Evolutionary conservation across 2,329 filamentous ascomycete species (phyloP).

Genomic region (Alternaria triticimaculans): DNA sequence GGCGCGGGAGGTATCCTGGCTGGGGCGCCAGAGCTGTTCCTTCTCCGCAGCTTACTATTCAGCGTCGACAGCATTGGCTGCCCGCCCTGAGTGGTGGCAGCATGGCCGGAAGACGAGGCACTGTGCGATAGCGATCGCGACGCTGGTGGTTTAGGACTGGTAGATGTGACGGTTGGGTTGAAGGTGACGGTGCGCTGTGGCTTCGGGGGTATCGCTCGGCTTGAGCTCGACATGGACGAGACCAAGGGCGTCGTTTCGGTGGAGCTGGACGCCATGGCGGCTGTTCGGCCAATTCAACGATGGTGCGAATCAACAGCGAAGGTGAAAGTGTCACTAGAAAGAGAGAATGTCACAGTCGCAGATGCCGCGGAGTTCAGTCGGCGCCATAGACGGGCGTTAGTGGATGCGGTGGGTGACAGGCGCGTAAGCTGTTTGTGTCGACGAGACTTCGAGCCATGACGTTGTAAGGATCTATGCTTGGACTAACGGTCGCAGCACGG

Average conservation of each 20-base stretch:
- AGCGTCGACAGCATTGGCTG: constrained; percentile 69
- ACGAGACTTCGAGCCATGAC: constrained; percentile 25
- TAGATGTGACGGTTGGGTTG: constrained; percentile 65
- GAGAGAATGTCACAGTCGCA: constrained; percentile 6
- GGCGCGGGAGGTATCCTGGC: constrained; percentile 52
- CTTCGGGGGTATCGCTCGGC: constrained; percentile 37
- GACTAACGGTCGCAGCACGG: constrained; percentile 11
- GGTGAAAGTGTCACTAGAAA: background rate
- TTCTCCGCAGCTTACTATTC: constrained; percentile 84
- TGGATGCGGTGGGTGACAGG: constrained; percentile 15
- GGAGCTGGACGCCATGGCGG: constrained; percentile 44
- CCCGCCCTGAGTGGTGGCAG: constrained; percentile 47
- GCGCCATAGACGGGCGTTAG: constrained; percentile 21
- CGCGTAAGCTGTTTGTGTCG: constrained; percentile 13
- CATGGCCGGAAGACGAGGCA: constrained; percentile 35
- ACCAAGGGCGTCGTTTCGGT: constrained; percentile 49
- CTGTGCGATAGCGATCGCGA: constrained; percentile 41
- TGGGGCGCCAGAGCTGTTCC: constrained; percentile 79
- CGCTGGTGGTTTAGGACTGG: constrained; percentile 47
- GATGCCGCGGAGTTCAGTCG: constrained; percentile 7
- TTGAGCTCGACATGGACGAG: constrained; percentile 42
- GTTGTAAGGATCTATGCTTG: constrained; percentile 16
- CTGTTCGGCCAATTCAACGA: background rate
- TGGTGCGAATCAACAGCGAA: background rate
- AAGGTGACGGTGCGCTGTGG: constrained; percentile 75